A percentile compares a stretch with the other conserved stretches of the same genome.
Evolutionary conservation across 2,329 filamentous ascomycete species (phyloP).

Genomic region (Beauveria bassiana): DNA sequence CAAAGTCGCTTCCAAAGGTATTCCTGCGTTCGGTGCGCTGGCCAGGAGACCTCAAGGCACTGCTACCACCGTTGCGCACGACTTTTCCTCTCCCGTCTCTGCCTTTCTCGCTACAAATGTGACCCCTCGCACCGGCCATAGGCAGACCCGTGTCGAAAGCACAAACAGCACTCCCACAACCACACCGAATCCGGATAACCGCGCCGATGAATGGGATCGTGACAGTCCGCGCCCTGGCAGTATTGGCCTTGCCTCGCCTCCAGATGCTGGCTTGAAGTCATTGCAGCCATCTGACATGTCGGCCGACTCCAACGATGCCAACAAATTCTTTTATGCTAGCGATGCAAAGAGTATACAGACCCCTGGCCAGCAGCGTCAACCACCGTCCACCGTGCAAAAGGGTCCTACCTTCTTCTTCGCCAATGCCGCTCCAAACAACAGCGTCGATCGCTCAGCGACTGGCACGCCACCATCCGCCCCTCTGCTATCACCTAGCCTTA

Average conservation of each 20-base stretch:
- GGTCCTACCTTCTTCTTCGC: slow-evolving; percentile 49
- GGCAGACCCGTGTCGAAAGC: slow-evolving; percentile 66
- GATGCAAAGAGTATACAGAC: slow-evolving; percentile 51
- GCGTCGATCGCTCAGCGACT: slow-evolving; percentile 24
- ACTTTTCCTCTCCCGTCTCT: slow-evolving; percentile 44
- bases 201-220: slow-evolving; percentile 35
- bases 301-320: slow-evolving; percentile 34
- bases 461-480: slow-evolving; percentile 20
- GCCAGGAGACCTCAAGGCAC: slow-evolving; percentile 24
- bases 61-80: slow-evolving; percentile 20
- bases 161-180: slow-evolving; percentile 56
- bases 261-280: slow-evolving; percentile 19
- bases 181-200: slow-evolving; percentile 44
- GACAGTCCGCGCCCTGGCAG: slow-evolving; percentile 18
- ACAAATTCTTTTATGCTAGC: slow-evolving; percentile 87
- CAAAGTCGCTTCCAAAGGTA: slow-evolving; percentile 39
- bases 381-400: slow-evolving; percentile 36
- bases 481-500: slow-evolving; percentile 25
- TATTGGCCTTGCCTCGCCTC: slow-evolving; percentile 24
- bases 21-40: slow-evolving; percentile 35
- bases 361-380: slow-evolving; percentile 27
- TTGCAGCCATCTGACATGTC: slow-evolving; percentile 22
- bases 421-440: slow-evolving; percentile 31
- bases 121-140: slow-evolving; percentile 69
- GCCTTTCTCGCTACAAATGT: slow-evolving; percentile 58